Evolutionary conservation across 169 alveolate genomes (phyloP), one percentile per base, ranked within the genome.

Genomic region (Eimeria brunetti): DNA sequence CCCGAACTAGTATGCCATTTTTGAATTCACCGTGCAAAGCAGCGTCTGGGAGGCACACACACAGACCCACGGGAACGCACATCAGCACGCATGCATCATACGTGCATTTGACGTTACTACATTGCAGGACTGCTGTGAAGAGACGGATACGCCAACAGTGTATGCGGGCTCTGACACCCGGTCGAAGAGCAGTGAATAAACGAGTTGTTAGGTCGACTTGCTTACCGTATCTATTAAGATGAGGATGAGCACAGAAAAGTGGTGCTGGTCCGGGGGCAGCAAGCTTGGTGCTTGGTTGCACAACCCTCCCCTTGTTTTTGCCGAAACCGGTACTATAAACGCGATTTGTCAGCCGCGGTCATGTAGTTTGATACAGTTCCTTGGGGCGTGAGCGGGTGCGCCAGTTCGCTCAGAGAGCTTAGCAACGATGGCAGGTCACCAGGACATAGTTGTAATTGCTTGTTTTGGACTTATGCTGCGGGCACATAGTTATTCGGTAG

Each of bases 251-350:
- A 46, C 49, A 78, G 2, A 5, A 24, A 46, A 30, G 67, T 78
- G 88, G 41, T 27, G 33, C 88, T 78, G 38, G 46, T 46, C 88
- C 64, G 27, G 51, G 20, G 46, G 20, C 64, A 78, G 64, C 88
- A 78, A n/a, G 41, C 8, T 30, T 46, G 9, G 49, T 49, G 88
- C 27, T 1, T 44, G 88, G 67, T 49, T 78, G 67, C 88, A 12
- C 67, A 44, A 4, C 20, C 46, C 11, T 27, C 38, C 53, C 53
- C 46, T 78, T 78, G 67, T n/a, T 20, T 38, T 38, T 38, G 83
- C 49, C 2, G 56, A 36, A 73, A 38, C 20, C 53, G 53, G 41
- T 38, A 53, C 53, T 67, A 30, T 30, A 30, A 41, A 69, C 33
- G 8, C 41, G 56, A 73, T 38, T 73, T 38, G 83, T 9, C 2